Percentiles rank a stretch among this genome's conserved stretches.
Conservation (phyloP, 108 stramenopile species). For the Nitzschia sp. region DNA sequence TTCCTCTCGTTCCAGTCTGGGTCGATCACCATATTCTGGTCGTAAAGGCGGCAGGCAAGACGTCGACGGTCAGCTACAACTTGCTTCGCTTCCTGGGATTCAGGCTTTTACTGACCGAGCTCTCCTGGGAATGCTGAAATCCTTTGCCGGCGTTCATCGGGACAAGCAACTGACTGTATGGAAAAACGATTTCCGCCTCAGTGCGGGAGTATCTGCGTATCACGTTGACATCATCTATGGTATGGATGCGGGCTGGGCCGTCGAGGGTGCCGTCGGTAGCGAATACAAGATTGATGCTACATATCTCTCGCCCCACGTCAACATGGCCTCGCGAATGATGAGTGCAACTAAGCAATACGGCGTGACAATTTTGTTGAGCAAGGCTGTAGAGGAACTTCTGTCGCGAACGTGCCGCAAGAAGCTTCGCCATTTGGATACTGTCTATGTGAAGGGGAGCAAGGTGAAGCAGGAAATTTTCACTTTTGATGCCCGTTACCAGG, state of each 20-base stretch:
- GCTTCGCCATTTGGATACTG: conserved; percentile 89
- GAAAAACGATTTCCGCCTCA: conserved; percentile 77
- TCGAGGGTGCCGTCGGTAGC: conserved; percentile 94
- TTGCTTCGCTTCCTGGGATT: conserved; percentile 81
- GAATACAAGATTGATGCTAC: conserved; percentile 95
- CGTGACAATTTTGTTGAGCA: conserved; percentile 74
- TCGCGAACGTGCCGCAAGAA: conserved; percentile 58
- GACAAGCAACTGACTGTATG: conserved; percentile 66
- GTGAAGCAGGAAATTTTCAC: conserved; percentile 87
- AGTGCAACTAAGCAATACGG: conserved; percentile 89
- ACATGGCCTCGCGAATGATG: conserved; percentile 96
- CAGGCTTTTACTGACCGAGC: conserved; percentile 80
- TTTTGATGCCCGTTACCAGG: conserved; percentile 80
- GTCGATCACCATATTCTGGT: not conserved
- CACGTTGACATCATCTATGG: conserved; percentile 88
- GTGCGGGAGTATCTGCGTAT: conserved; percentile 72
- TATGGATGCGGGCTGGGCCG: conserved; percentile 96
- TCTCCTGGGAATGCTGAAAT: conserved; percentile 76
- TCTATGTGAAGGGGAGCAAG: conserved; percentile 91
- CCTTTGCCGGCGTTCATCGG: conserved; percentile 76
- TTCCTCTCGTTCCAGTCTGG: not conserved
- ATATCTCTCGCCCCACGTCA: conserved; percentile 95
- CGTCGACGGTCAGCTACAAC: conserved; percentile 50
- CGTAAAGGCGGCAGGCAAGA: conserved; percentile 22
- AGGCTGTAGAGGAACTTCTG: conserved; percentile 83